phyloP scores from a whole-genome alignment of 495 filamentous ascomycete genomes.

The Xylaria cubensis region DNA sequence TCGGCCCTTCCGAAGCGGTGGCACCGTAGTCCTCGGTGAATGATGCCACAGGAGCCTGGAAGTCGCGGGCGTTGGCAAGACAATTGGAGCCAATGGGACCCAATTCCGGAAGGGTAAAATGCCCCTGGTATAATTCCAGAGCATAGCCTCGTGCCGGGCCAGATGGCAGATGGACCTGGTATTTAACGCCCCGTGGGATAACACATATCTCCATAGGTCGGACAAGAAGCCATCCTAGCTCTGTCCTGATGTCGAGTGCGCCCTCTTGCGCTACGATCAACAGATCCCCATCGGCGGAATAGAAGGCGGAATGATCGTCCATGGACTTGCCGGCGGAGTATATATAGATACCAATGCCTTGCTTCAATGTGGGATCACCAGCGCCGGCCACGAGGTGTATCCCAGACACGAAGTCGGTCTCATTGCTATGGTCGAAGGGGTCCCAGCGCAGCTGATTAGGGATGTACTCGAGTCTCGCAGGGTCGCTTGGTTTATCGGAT shows the following conservation, averaged over 20 bases:
- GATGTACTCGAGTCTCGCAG: constrained; percentile 65
- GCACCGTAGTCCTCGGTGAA: constrained; percentile 67
- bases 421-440: constrained; percentile 77
- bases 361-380: constrained; percentile 81
- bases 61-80: constrained; percentile 87
- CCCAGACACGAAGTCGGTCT: constrained; percentile 79
- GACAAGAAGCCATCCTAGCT: constrained; percentile 81
- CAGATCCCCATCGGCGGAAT: constrained; percentile 90
- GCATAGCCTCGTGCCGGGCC: constrained; percentile 82
- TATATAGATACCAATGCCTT: constrained; percentile 80
- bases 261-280: constrained; percentile 86
- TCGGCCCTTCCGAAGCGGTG: constrained; percentile 46
- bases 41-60: constrained; percentile 79
- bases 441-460: constrained; percentile 94
- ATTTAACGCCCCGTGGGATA: constrained; percentile 83
- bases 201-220: constrained; percentile 89
- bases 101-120: constrained; percentile 84
- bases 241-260: constrained; percentile 83
- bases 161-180: constrained; percentile 69
- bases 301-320: constrained; percentile 76
- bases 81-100: constrained; percentile 89
- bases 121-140: constrained; percentile 84
- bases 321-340: constrained; percentile 85
- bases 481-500: constrained; percentile 29
- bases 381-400: constrained; percentile 80